A percentile compares a stretch with the other conserved stretches of the same genome.
Evolutionary conservation across 176 grass and related monocot genomes (phyloP).

Genomic region (Cocos nucifera): DNA sequence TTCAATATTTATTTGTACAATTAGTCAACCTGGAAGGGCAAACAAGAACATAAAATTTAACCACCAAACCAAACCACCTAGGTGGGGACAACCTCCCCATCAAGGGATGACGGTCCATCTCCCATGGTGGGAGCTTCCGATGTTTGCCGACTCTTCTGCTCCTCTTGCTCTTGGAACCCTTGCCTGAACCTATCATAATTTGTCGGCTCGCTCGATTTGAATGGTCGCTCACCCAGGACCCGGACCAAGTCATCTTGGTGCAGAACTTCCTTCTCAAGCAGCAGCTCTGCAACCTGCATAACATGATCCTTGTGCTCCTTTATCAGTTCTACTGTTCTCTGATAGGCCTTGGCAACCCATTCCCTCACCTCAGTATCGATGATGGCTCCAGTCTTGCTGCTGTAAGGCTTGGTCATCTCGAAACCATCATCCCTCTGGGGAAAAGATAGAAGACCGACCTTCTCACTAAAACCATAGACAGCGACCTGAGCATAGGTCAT

Average conservation of each 20-base stretch:
- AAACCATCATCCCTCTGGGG: constrained; percentile 56
- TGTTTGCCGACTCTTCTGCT: too few species aligned
- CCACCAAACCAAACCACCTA: too few species aligned
- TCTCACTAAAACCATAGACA: constrained; percentile 34
- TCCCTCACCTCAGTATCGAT: constrained; percentile 80
- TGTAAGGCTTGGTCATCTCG: constrained; percentile 55
- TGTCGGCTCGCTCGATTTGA: background rate
- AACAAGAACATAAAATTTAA: too few species aligned
- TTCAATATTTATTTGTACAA: too few species aligned
- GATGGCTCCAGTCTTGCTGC: constrained; percentile 55
- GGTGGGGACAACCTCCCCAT: too few species aligned
- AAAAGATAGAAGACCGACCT: constrained; percentile 88
- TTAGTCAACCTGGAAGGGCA: too few species aligned
- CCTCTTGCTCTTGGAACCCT: too few species aligned
- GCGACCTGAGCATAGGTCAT: constrained; percentile 81
- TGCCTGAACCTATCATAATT: too few species aligned
- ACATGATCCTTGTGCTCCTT: constrained; percentile 69
- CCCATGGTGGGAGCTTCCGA: too few species aligned
- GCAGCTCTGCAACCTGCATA: constrained; percentile 56
- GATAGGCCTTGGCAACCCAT: constrained; percentile 75
- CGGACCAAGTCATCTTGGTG: constrained; percentile 77
- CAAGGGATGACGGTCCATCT: too few species aligned
- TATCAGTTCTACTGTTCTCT: constrained; percentile 51
- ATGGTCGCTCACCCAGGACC: constrained; percentile 69
- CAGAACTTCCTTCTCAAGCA: constrained; percentile 85